Evolutionary conservation across 495 filamentous ascomycete species (phyloP).

Genomic region (Geopyxis carbonaria): DNA sequence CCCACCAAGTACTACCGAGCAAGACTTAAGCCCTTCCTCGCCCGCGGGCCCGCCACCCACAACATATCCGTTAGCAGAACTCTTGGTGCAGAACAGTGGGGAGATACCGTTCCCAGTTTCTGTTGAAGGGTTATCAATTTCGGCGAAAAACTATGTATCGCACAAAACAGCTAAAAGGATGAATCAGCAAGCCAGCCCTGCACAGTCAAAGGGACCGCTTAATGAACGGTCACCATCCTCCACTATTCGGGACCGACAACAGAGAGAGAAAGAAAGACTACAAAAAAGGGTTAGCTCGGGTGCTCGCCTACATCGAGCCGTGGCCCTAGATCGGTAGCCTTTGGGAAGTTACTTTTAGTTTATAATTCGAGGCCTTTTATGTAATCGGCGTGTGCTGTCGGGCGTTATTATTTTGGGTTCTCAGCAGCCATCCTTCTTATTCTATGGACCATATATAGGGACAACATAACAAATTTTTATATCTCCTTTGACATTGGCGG

Average conservation of each 20-base stretch:
- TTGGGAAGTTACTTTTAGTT: too few species aligned
- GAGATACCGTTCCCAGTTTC: conserved; percentile 59
- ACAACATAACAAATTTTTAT: too few species aligned
- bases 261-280: conserved; percentile 37
- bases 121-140: conserved; percentile 56
- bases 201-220: conserved; percentile 15
- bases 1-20: conserved; percentile 47
- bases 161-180: conserved; percentile 45
- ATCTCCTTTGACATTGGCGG: too few species aligned
- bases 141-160: conserved; percentile 69
- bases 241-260: conserved; percentile 28
- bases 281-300: conserved; percentile 49
- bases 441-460: too few species aligned
- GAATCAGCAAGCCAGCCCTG: conserved; percentile 8
- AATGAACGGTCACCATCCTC: conserved; percentile 11
- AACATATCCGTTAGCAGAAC: conserved; percentile 71
- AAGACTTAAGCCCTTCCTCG: conserved; percentile 20
- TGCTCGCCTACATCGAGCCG: conserved; percentile 39
- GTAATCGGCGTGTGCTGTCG: too few species aligned
- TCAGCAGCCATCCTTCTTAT: too few species aligned
- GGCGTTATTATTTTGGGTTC: too few species aligned
- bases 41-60: conserved; percentile 15
- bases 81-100: conserved; percentile 85
- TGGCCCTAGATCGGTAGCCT: conserved; percentile 10
- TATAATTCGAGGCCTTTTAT: too few species aligned